A percentile compares a stretch with the other conserved stretches of the same genome.
These are phyloP conservation scores for Leccinum variicolor DNA, from an alignment of 768 basidiomycete species.

Conservation along the genomic window DNA sequence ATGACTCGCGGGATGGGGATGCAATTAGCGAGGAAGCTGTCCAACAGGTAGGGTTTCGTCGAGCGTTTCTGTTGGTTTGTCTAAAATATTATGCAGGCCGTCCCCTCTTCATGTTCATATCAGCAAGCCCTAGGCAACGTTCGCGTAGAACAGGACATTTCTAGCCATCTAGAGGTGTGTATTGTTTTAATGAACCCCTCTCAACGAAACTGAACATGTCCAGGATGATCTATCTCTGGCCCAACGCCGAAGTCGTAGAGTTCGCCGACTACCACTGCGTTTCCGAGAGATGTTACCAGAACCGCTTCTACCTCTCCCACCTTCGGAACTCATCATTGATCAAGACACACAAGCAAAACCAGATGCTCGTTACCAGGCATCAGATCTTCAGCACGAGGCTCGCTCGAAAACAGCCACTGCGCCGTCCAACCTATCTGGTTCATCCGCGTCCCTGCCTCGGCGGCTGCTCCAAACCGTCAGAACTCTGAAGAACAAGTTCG, in stretches of 20 bases:
- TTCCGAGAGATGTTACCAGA: neutral
- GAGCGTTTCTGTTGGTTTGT: neutral
- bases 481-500: no score
- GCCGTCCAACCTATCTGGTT: no score
- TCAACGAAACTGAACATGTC: neutral
- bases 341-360: neutral
- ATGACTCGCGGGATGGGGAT: no score
- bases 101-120: neutral
- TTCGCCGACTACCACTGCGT: neutral
- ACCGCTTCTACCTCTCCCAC: neutral
- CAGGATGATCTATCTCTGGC: neutral
- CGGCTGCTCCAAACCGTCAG: no score
- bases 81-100: neutral
- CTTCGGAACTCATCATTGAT: neutral
- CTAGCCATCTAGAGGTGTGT: neutral
- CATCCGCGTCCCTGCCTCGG: no score
- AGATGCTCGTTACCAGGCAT: neutral
- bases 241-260: neutral
- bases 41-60: neutral
- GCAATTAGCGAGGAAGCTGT: neutral
- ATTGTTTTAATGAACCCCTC: neutral
- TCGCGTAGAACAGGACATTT: neutral
- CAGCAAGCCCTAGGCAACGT: neutral
- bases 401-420: no score
- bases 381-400: no score